A percentile compares a stretch with the other conserved stretches of the same genome.
Conservation (phyloP, 176 grass and related monocot species). For the Triticum turgidum region DNA sequence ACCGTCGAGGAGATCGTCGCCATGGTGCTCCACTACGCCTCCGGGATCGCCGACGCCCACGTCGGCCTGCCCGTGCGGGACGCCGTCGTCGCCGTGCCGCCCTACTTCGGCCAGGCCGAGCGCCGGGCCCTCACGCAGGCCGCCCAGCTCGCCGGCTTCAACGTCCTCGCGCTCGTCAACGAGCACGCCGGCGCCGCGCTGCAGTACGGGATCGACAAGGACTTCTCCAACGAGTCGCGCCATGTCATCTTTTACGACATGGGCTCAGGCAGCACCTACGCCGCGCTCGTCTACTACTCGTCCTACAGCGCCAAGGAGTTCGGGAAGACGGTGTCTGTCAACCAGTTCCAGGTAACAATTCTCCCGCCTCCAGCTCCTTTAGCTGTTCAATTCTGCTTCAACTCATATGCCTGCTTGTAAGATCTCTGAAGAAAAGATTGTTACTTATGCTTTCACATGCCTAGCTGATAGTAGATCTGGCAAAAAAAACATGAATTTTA, state of each 20-base stretch:
- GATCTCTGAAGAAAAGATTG: not conserved
- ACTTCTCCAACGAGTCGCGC: constrained; percentile 79
- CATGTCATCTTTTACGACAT: constrained; percentile 97
- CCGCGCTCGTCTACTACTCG: constrained; percentile 88
- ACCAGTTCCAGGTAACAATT: constrained; percentile 81
- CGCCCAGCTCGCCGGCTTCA: constrained; percentile 82
- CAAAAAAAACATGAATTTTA: not conserved
- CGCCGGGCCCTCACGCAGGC: constrained; percentile 77
- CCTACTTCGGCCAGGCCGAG: constrained; percentile 87
- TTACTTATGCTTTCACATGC: not conserved
- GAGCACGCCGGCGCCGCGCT: constrained; percentile 95
- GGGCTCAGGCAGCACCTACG: constrained; percentile 92
- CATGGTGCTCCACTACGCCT: constrained; percentile 79
- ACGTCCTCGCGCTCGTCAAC: constrained; percentile 85
- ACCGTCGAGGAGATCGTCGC: constrained; percentile 80
- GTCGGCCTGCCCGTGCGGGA: constrained; percentile 73
- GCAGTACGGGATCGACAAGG: constrained; percentile 98
- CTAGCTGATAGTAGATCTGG: constrained; percentile 19
- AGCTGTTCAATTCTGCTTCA: constrained; percentile 6
- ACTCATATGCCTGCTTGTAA: not conserved
- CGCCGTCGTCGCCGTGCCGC: constrained; percentile 81
- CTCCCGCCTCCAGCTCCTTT: not conserved
- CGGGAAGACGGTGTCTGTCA: constrained; percentile 74
- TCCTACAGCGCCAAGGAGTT: constrained; percentile 83
- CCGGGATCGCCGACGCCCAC: constrained; percentile 67